phyloP scores from a whole-genome alignment of 306 rosid genomes.

The Gastrolobium bilobum region DNA sequence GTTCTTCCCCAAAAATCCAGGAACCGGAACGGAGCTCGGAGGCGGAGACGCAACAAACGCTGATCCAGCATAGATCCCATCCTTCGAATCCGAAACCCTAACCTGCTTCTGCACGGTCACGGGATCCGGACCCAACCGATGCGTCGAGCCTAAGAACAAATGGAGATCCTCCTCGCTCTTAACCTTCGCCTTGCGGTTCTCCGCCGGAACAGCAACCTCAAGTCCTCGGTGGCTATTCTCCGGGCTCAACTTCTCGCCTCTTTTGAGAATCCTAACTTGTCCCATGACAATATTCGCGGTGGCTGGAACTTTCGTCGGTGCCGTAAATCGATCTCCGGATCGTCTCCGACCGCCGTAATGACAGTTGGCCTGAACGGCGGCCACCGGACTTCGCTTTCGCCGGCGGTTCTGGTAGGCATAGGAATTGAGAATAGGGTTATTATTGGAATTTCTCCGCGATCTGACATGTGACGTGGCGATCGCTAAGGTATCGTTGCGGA shows the following conservation, averaged over 20 bases:
- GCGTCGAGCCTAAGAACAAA: constrained; percentile 67
- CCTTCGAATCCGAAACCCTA: constrained; percentile 60
- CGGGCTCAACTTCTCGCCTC: constrained; percentile 67
- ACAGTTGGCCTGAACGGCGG: constrained; percentile 20
- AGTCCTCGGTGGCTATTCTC: not conserved
- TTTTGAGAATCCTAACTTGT: constrained; percentile 81
- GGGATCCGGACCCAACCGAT: constrained; percentile 80
- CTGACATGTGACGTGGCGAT: constrained; percentile 31
- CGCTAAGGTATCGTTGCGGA: constrained; percentile 53
- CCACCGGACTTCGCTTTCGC: constrained; percentile 63
- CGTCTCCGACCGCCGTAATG: constrained; percentile 45
- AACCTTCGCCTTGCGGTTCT: constrained; percentile 33
- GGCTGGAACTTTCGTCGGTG: constrained; percentile 45
- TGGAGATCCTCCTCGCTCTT: constrained; percentile 44
- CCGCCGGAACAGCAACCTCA: not conserved
- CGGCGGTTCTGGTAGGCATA: constrained; percentile 50
- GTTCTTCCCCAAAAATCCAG: constrained; percentile 66
- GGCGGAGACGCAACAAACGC: constrained; percentile 71
- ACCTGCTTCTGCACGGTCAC: constrained; percentile 68
- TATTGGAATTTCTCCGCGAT: constrained; percentile 25
- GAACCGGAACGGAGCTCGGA: constrained; percentile 82
- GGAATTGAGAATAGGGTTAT: constrained; percentile 43
- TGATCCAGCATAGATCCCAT: constrained; percentile 69
- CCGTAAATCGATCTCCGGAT: constrained; percentile 35
- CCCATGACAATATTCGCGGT: constrained; percentile 63